phyloP scores from a whole-genome alignment of 306 rosid genomes.

The Inga oerstediana region DNA sequence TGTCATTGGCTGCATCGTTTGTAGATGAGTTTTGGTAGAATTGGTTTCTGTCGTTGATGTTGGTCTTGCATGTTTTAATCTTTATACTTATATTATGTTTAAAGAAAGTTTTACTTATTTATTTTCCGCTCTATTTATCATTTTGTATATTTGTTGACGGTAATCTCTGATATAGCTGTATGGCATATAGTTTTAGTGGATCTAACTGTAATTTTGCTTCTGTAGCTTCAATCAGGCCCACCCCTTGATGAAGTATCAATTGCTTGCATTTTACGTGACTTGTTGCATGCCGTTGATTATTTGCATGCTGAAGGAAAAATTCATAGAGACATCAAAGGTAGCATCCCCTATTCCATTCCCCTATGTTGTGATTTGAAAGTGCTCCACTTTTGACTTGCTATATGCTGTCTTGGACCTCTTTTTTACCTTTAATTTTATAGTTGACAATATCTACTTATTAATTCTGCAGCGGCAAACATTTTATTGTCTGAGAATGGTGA shows the following conservation, averaged over 20 bases:
- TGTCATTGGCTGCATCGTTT: constrained; percentile 13
- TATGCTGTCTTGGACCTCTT: background rate
- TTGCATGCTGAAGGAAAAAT: constrained; percentile 13
- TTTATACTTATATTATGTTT: background rate
- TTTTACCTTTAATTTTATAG: background rate
- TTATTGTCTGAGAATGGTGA: constrained; percentile 34
- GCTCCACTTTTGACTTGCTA: background rate
- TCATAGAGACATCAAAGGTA: constrained; percentile 22
- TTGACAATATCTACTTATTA: background rate
- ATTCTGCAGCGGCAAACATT: constrained; percentile 19
- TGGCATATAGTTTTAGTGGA: background rate
- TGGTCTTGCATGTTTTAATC: constrained; percentile 4
- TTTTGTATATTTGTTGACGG: constrained; percentile 17
- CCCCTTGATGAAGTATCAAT: constrained; percentile 25
- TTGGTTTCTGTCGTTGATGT: constrained; percentile 5
- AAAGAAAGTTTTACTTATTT: background rate
- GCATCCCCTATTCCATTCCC: background rate
- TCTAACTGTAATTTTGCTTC: background rate
- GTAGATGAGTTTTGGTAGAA: constrained; percentile 6
- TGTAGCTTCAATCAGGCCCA: constrained; percentile 12
- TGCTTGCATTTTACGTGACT: constrained; percentile 7
- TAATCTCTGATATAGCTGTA: constrained; percentile 17
- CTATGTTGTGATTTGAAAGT: constrained; percentile 1
- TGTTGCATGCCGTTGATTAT: constrained; percentile 11
- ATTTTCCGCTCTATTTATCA: background rate